Conservation (phyloP, 2,329 filamentous ascomycete genomes). For the Aureobasidium sp. region DNA sequence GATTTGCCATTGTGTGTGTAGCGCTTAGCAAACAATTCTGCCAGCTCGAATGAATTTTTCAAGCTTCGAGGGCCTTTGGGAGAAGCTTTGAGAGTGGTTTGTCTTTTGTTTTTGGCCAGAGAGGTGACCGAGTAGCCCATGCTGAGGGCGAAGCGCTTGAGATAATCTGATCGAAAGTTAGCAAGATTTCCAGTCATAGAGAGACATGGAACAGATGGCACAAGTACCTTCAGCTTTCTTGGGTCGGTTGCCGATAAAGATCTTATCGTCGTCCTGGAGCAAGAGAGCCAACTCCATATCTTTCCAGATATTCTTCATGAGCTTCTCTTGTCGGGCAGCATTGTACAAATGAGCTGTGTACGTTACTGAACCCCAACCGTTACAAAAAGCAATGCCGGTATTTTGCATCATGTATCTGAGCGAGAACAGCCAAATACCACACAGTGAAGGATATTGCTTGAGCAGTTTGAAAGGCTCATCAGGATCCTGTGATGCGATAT, state of each 20-base stretch:
- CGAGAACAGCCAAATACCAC: neutral
- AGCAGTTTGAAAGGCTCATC: neutral
- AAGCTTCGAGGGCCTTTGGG: neutral
- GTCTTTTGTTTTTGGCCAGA: neutral
- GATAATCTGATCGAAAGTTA: neutral
- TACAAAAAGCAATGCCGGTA: neutral
- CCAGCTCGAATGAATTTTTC: neutral
- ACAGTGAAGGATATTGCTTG: neutral
- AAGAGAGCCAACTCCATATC: neutral
- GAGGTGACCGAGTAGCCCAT: neutral
- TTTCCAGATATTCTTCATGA: neutral
- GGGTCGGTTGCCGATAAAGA: neutral
- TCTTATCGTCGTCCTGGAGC: neutral
- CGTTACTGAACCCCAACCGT: neutral
- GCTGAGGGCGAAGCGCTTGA: neutral
- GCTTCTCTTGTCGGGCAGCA: neutral
- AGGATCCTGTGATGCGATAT: neutral
- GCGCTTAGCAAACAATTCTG: neutral
- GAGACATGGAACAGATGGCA: neutral
- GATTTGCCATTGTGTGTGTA: neutral
- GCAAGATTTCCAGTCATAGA: neutral
- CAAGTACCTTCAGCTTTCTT: neutral
- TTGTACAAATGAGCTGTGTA: neutral
- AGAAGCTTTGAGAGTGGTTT: neutral
- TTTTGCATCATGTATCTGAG: neutral